These are phyloP conservation scores for Erodium moschatum DNA, from an alignment of 441 rosid genomes.

Conservation along the genomic window DNA sequence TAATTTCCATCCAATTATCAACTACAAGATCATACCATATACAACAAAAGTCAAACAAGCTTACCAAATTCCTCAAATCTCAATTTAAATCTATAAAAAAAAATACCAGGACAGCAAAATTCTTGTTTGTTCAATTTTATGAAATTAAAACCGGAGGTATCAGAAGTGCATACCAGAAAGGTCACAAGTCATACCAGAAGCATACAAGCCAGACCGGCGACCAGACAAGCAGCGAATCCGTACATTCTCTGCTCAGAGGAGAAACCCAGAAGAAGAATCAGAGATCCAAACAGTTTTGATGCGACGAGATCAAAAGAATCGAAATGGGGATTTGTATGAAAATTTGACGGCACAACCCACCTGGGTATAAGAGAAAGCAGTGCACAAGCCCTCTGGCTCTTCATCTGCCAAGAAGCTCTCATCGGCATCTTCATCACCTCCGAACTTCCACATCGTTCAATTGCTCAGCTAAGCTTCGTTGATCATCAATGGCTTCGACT, in stretches of 20 bases:
- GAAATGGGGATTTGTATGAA: background rate
- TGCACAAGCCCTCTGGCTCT: conserved; percentile 50
- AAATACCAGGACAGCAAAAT: background rate
- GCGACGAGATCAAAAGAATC: background rate
- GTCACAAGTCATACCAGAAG: conserved; percentile 43
- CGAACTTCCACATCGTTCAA: conserved; percentile 43
- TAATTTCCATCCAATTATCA: background rate
- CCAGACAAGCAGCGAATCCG: conserved; percentile 53
- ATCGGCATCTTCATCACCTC: conserved; percentile 35
- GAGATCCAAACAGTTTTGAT: conserved; percentile 11
- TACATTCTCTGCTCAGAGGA: conserved; percentile 48
- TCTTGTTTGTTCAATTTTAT: background rate
- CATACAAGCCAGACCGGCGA: conserved; percentile 55
- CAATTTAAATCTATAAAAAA: background rate
- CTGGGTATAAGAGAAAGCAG: conserved; percentile 58
- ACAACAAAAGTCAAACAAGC: background rate
- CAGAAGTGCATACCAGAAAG: background rate
- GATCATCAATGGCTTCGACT: conserved; percentile 9
- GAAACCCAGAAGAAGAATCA: conserved; percentile 4
- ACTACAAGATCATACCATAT: background rate
- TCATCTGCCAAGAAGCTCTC: conserved; percentile 41
- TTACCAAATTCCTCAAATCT: background rate
- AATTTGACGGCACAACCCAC: conserved; percentile 20
- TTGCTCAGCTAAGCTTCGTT: conserved; percentile 9
- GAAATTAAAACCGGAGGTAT: background rate